A percentile compares a stretch with the other conserved stretches of the same genome.
Conservation (phyloP, 768 basidiomycete species). For the Phaffia australis region DNA sequence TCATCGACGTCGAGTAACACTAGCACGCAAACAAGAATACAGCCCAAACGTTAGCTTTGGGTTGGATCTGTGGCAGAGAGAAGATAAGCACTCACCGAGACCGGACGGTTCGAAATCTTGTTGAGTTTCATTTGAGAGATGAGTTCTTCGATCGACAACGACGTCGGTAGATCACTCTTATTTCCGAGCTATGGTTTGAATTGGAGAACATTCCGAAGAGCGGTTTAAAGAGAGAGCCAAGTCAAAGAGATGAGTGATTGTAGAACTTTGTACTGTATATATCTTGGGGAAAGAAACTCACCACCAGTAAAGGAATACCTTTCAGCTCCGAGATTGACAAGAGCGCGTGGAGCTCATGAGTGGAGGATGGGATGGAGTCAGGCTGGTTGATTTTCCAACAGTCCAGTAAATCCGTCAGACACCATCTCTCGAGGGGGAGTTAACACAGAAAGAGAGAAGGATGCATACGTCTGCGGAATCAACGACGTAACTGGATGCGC, state of each 20-base stretch:
- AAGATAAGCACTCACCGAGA: conserved; percentile 56
- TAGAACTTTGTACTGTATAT: neutral
- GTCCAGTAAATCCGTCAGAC: neutral
- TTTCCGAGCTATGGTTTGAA: conserved; percentile 52
- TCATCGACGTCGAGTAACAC: conserved; percentile 71
- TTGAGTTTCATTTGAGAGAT: conserved; percentile 63
- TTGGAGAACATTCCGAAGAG: conserved; percentile 37
- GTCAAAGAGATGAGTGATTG: neutral
- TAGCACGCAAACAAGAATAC: conserved; percentile 34
- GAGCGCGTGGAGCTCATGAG: conserved; percentile 73
- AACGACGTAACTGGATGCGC: conserved; percentile 63
- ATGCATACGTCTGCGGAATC: conserved; percentile 71
- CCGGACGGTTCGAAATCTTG: conserved; percentile 65
- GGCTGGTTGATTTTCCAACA: conserved; percentile 42
- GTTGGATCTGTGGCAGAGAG: neutral
- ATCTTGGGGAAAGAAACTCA: conserved; percentile 39
- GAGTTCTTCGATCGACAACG: conserved; percentile 68
- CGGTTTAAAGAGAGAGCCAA: neutral
- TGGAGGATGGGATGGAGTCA: conserved; percentile 70
- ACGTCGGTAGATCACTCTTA: conserved; percentile 75
- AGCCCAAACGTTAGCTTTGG: neutral
- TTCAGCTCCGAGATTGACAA: conserved; percentile 54
- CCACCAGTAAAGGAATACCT: conserved; percentile 72
- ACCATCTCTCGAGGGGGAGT: neutral
- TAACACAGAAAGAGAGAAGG: neutral